These are phyloP conservation scores for Psidium friedrichsthalianum DNA, from an alignment of 345 rosid genomes.

Conservation along the genomic window DNA sequence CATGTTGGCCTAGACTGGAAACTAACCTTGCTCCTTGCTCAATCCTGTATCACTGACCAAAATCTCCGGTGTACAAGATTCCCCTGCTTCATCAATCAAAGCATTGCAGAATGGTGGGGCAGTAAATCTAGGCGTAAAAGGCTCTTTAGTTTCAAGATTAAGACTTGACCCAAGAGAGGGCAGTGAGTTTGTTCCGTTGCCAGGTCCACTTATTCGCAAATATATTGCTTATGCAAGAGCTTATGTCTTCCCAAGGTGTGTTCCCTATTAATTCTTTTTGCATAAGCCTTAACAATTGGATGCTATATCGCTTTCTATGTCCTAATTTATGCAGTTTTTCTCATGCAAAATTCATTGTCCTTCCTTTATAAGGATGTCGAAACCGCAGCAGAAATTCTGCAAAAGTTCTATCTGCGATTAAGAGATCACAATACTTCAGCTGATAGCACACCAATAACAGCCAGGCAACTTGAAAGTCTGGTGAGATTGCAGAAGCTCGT, in stretches of 20 bases:
- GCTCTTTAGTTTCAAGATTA: conserved; percentile 73
- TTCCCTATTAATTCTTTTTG: conserved; percentile 1
- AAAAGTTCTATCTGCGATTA: conserved; percentile 76
- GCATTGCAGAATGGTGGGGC: conserved; percentile 30
- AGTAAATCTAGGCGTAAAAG: conserved; percentile 24
- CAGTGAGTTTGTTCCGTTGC: conserved; percentile 66
- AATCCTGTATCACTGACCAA: not conserved
- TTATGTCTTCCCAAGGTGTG: conserved; percentile 73
- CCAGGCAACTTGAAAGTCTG: conserved; percentile 93
- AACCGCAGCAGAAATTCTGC: conserved; percentile 82
- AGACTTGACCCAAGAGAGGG: conserved; percentile 63
- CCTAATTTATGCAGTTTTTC: not conserved
- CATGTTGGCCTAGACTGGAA: not conserved
- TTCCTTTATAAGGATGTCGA: conserved; percentile 56
- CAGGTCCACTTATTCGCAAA: conserved; percentile 75
- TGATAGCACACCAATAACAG: conserved; percentile 91
- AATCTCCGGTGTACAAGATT: not conserved
- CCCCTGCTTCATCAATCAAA: conserved; percentile 14
- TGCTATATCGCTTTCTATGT: not conserved
- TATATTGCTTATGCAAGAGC: conserved; percentile 88
- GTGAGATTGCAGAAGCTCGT: conserved; percentile 91
- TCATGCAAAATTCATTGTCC: not conserved
- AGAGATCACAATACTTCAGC: conserved; percentile 87
- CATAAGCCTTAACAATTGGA: not conserved
- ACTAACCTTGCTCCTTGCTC: not conserved